A percentile compares a stretch with the other conserved stretches of the same genome.
phyloP scores from a whole-genome alignment of 768 basidiomycete species.

The Kondoa malvinella region DNA sequence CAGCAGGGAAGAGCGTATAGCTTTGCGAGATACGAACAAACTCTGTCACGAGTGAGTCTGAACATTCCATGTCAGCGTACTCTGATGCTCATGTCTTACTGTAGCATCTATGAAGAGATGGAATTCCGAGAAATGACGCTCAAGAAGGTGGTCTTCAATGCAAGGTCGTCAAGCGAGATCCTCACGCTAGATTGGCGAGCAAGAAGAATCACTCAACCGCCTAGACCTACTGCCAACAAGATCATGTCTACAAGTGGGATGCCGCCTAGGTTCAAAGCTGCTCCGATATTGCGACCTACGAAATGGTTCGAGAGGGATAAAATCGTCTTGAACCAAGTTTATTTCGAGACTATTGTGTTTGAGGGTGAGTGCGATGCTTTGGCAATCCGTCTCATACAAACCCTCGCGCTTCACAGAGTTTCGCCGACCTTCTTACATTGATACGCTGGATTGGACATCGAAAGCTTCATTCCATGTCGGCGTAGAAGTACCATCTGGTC shows the following conservation, averaged over 20 bases:
- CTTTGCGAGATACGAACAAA: not conserved
- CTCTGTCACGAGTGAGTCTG: not conserved
- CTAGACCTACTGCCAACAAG: not conserved
- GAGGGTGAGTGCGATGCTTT: not conserved
- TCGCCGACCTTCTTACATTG: not conserved
- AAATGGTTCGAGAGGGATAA: slow-evolving; percentile 2
- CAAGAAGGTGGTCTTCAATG: slow-evolving; percentile 4
- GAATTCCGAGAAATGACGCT: not conserved
- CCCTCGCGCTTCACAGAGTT: not conserved
- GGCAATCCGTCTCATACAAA: not conserved
- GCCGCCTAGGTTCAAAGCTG: slow-evolving; percentile 2
- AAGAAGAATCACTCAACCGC: not conserved
- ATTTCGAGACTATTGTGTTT: slow-evolving; percentile 6
- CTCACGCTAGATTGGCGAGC: slow-evolving; percentile 1
- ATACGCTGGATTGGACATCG: not conserved
- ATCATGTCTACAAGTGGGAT: not conserved
- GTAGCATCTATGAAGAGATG: not conserved
- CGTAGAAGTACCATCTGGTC: slow-evolving; percentile 2
- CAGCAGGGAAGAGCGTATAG: not conserved
- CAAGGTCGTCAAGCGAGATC: not conserved
- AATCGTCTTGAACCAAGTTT: not conserved
- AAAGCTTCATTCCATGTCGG: slow-evolving; percentile 1
- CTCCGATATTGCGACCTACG: not conserved
- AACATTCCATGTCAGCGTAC: not conserved
- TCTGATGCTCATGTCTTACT: not conserved